Evolutionary conservation across 306 rosid genomes (phyloP), one percentile per base, ranked within the genome.

Genomic region (Sophora flavescens): DNA sequence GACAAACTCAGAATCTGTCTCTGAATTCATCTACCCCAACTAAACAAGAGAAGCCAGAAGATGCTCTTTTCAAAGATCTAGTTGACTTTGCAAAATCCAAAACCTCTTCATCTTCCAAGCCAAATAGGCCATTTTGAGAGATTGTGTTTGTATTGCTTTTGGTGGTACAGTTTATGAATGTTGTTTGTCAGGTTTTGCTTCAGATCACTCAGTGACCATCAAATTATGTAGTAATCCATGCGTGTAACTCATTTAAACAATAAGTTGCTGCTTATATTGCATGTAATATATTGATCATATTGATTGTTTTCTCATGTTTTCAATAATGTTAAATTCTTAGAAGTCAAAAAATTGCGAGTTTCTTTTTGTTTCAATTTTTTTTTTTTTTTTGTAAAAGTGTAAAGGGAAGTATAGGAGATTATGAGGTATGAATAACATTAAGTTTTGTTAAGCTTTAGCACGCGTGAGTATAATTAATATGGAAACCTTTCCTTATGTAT

Each of bases 61-160:
- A 90, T 72, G 93, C 84, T 6, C 88, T 90, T 1, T 90, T 90
- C 79, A 88, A 88, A 62, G 96, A 90, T 70, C 91, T 90, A 0
- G 88, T 90, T 72, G 96, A 90, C 78, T 90, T 86, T 66, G 96
- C 93, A 2, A 90, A 86, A 85, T 81, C 91, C 42, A 85, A 89
- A 77, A 86, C 93, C 4, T 85, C 96, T 59, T 86, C 90, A 4
- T 53, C 94, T 32, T 69, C 96, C 0, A 88, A 86, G 38, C 74
- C 88, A 45, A 88, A 86, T 74, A 83, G 80, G 74, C 80, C 92
- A 48, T 84, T 72, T 67, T 90, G 86, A 90, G 61, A 11, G 13
- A 30, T 22, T 59, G 66, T 16, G 81, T 18, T 66, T 60, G 61
- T 52, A 41, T 73, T 71, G 38, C 32, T 35, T 47, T 7, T 51